Evolutionary conservation across 331 rosid genomes (phyloP).

Genomic region (Acacia concinna): DNA sequence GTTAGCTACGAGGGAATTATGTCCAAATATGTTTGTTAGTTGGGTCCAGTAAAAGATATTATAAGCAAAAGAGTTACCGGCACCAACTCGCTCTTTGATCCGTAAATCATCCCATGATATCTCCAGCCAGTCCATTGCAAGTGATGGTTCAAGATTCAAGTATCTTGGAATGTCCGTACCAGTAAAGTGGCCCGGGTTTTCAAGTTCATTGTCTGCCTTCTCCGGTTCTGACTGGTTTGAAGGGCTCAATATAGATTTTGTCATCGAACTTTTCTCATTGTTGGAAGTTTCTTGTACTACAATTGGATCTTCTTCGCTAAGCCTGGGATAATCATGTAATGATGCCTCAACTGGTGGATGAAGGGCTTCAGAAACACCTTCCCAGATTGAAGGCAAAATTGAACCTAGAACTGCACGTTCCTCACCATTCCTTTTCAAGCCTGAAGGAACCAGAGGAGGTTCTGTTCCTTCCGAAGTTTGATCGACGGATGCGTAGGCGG

Average conservation of each 20-base stretch:
- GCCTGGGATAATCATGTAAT: constrained; percentile 37
- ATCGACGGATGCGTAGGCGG: constrained; percentile 42
- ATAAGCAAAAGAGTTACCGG: constrained; percentile 62
- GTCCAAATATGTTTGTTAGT: neutral
- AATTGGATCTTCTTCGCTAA: constrained; percentile 41
- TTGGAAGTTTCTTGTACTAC: constrained; percentile 41
- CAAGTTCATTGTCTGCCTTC: constrained; percentile 46
- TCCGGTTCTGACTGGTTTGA: constrained; percentile 46
- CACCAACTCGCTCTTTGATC: constrained; percentile 92
- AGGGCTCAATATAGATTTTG: constrained; percentile 31
- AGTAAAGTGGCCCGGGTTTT: constrained; percentile 40
- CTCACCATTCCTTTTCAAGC: constrained; percentile 37
- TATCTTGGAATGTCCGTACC: constrained; percentile 59
- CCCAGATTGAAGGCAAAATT: constrained; percentile 39
- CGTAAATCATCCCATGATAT: constrained; percentile 91
- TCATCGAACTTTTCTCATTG: constrained; percentile 37
- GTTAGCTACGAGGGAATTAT: neutral
- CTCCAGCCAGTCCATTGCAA: constrained; percentile 99
- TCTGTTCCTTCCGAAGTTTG: constrained; percentile 46
- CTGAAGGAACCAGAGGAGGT: constrained; percentile 42
- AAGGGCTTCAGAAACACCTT: constrained; percentile 45
- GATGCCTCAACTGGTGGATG: constrained; percentile 37
- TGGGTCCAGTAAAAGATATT: neutral
- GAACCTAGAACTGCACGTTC: constrained; percentile 42
- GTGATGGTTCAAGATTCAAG: constrained; percentile 85